phyloP scores from a whole-genome alignment of 345 rosid genomes.

The Acer negundo region DNA sequence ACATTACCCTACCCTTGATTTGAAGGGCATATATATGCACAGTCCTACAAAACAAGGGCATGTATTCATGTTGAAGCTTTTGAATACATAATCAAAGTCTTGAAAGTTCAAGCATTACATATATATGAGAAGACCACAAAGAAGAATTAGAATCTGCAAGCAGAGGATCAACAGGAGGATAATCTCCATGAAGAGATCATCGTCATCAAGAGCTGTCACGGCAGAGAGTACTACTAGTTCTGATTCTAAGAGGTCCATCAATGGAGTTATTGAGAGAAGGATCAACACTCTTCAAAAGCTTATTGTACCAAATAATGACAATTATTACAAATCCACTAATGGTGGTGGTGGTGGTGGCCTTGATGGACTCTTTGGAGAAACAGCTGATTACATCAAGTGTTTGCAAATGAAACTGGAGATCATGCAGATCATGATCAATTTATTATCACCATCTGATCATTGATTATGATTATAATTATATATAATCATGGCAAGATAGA shows the following conservation, averaged over 20 bases:
- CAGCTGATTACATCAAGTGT: constrained; percentile 13
- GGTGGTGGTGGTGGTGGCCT: neutral
- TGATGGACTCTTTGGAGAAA: constrained; percentile 17
- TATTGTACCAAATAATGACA: neutral
- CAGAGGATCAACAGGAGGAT: neutral
- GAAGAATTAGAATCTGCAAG: neutral
- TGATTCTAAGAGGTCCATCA: neutral
- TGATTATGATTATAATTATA: neutral
- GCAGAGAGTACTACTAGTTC: neutral
- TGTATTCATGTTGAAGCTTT: neutral
- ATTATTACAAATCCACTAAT: no score
- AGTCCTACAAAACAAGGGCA: neutral
- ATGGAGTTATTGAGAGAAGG: neutral
- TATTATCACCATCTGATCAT: constrained; percentile 8
- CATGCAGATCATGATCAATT: constrained; percentile 7
- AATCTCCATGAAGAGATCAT: neutral
- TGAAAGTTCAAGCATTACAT: neutral
- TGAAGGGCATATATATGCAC: neutral
- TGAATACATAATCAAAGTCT: neutral
- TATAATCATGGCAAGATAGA: no score
- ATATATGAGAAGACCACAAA: neutral
- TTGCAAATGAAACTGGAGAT: constrained; percentile 19
- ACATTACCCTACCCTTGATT: neutral
- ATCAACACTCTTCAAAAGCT: constrained; percentile 11
- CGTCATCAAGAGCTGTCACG: neutral